phyloP scores from a whole-genome alignment of 208 protist species.

The Blechomonas ayalai region DNA sequence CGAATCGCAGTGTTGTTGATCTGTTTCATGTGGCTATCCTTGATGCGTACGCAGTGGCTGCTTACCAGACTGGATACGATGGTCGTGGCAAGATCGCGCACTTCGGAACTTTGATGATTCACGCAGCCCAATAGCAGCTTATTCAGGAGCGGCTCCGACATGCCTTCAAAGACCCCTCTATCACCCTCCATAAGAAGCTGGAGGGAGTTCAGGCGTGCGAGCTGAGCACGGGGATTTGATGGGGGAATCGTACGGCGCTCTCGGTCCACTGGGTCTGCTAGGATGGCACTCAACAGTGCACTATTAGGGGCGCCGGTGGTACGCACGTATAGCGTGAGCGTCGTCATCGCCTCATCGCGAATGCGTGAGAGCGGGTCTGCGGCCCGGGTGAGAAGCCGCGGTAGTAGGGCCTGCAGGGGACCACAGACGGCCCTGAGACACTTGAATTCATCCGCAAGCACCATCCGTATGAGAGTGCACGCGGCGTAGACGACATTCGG shows the following conservation, averaged over 20 bases:
- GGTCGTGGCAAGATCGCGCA: slow-evolving; percentile 59
- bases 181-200: slow-evolving; percentile 20
- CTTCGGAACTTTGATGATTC: slow-evolving; percentile 69
- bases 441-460: slow-evolving; percentile 31
- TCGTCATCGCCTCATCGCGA: slow-evolving; percentile 59
- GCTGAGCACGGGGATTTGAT: slow-evolving; percentile 48
- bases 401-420: slow-evolving; percentile 51
- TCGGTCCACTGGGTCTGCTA: slow-evolving; percentile 66
- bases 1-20: slow-evolving; percentile 64
- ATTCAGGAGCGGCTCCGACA: slow-evolving; percentile 22
- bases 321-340: slow-evolving; percentile 48
- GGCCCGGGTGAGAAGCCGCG: slow-evolving; percentile 64
- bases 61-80: slow-evolving; percentile 31
- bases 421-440: slow-evolving; percentile 27
- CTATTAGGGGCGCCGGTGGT: slow-evolving; percentile 18
- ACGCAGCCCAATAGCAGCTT: slow-evolving; percentile 66
- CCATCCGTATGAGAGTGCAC: slow-evolving; percentile 62
- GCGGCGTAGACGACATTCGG: slow-evolving; percentile 65
- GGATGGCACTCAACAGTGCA: slow-evolving; percentile 29
- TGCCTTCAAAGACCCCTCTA: slow-evolving; percentile 10
- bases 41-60: slow-evolving; percentile 16
- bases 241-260: slow-evolving; percentile 52
- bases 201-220: slow-evolving; percentile 53
- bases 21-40: slow-evolving; percentile 30
- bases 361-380: slow-evolving; percentile 57